Evolutionary conservation across 768 basidiomycete species (phyloP), one percentile per base, ranked within the genome.

Genomic region (Nidula microcarpa): DNA sequence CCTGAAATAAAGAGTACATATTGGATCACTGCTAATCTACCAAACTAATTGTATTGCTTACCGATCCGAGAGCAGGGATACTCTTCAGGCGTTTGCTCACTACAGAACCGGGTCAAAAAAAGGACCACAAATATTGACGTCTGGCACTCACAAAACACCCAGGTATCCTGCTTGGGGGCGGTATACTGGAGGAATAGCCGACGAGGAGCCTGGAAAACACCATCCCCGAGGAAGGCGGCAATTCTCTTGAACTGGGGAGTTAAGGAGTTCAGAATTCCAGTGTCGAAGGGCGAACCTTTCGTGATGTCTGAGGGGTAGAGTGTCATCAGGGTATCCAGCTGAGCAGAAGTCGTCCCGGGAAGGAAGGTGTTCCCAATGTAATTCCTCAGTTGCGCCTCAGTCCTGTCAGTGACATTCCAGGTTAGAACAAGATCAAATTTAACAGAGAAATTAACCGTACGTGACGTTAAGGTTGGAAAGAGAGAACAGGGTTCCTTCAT

Each of bases 201-300:
- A 10, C 80, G 64, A 43, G 81, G 75, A 0, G 69, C 77, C 53
- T 82, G 75, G 65, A 84, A 80, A 2, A 75, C 66, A 34, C 65
- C 63, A 55, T 84, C 82, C 0, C 81, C 82, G 47, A 71, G 68
- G 55, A 82, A 67, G 0, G 81, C 72, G 4, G 80, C 76, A 7
- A 81, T 54, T 0, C 79, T 69, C 57, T 84, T 84, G 64, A 69
- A 81, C 45, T 69, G 65, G 0, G 77, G 74, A 2, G 74, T 72
- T 5, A 77, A 53, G 0, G 70, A 69, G 52, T 84, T 80, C 14
- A 70, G 53, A 37, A 59, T 17, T 0, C 75, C 72, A 0, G 82
- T 84, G 52, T 70, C 70, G 56, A 77, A 85, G 0, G 82, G 83
- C 0, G 81, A 83, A 14, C 82, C 83, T 50, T 73, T 58, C 1